Evolutionary conservation across 129 eudicot genomes (phyloP).

Genomic region (Silybum marianum): DNA sequence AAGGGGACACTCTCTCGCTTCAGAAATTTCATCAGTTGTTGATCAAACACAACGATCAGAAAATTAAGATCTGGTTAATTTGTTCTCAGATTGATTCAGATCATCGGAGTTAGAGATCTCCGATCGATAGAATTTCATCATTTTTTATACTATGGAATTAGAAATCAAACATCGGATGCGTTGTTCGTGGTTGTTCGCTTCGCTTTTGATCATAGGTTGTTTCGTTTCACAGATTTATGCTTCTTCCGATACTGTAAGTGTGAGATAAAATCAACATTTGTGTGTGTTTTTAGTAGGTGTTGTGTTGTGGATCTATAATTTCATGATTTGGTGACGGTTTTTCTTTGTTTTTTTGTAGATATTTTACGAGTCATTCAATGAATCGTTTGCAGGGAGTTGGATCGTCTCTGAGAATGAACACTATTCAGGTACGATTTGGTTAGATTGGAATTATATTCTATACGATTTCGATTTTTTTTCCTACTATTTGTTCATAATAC

Average conservation of each 20-base stretch:
- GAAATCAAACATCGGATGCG: slow-evolving; percentile 33
- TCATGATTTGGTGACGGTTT: neutral
- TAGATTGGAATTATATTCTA: neutral
- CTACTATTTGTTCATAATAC: neutral
- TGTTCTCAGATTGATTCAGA: neutral
- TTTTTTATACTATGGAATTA: slow-evolving; percentile 29
- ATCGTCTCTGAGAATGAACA: slow-evolving; percentile 65
- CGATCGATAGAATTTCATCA: neutral
- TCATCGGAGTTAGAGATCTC: neutral
- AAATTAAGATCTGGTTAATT: neutral
- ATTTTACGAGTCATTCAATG: slow-evolving; percentile 66
- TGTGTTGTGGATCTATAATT: neutral
- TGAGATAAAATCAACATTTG: neutral
- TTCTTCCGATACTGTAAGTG: slow-evolving; percentile 56
- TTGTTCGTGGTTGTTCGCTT: slow-evolving; percentile 29
- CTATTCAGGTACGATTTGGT: slow-evolving; percentile 43
- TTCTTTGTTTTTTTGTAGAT: slow-evolving; percentile 28
- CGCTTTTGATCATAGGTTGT: slow-evolving; percentile 36
- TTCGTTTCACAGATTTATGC: slow-evolving; percentile 52
- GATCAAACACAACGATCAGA: neutral
- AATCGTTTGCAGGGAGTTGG: slow-evolving; percentile 68
- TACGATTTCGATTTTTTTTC: neutral
- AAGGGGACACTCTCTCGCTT: neutral
- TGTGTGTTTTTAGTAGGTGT: slow-evolving; percentile 9
- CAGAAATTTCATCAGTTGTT: neutral